Conservation (phyloP, 2,329 filamentous ascomycete species). For the Hymenoscyphus albidus region DNA sequence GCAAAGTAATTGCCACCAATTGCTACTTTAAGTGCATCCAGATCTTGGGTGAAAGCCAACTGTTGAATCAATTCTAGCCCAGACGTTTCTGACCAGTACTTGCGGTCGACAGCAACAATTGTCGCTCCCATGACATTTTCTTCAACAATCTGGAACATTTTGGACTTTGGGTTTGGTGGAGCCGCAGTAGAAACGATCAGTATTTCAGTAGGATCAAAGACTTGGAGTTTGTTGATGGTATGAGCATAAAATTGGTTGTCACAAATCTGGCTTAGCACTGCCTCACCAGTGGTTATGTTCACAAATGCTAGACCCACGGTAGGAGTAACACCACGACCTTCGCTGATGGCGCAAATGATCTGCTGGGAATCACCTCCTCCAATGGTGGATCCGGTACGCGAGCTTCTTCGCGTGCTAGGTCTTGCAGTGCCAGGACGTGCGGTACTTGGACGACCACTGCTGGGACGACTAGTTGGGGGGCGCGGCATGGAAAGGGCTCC, state of each 20-base stretch:
- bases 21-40: slow-evolving; percentile 75
- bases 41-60: slow-evolving; percentile 75
- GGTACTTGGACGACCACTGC: slow-evolving; percentile 29
- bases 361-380: slow-evolving; percentile 56
- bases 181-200: slow-evolving; percentile 71
- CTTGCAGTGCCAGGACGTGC: slow-evolving; percentile 28
- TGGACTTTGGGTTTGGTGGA: slow-evolving; percentile 63
- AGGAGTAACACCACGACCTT: slow-evolving; percentile 82
- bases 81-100: slow-evolving; percentile 75
- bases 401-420: slow-evolving; percentile 31
- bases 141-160: slow-evolving; percentile 68
- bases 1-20: slow-evolving; percentile 82
- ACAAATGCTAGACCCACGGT: slow-evolving; percentile 83
- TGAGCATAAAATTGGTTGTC: slow-evolving; percentile 90
- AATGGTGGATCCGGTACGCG: slow-evolving; percentile 29
- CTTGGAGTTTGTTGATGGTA: slow-evolving; percentile 79
- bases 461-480: slow-evolving; percentile 25
- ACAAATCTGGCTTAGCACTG: slow-evolving; percentile 82
- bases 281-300: slow-evolving; percentile 81
- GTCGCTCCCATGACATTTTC: slow-evolving; percentile 63
- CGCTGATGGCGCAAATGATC: slow-evolving; percentile 82
- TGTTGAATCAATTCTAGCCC: slow-evolving; percentile 75
- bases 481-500: slow-evolving; percentile 19
- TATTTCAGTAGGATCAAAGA: slow-evolving; percentile 76
- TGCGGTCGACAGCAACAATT: slow-evolving; percentile 65